Percentiles rank a stretch among this genome's conserved stretches.
These are phyloP conservation scores for Aegilops sharonensis DNA, from an alignment of 176 grass and related monocot species.

Conservation along the genomic window DNA sequence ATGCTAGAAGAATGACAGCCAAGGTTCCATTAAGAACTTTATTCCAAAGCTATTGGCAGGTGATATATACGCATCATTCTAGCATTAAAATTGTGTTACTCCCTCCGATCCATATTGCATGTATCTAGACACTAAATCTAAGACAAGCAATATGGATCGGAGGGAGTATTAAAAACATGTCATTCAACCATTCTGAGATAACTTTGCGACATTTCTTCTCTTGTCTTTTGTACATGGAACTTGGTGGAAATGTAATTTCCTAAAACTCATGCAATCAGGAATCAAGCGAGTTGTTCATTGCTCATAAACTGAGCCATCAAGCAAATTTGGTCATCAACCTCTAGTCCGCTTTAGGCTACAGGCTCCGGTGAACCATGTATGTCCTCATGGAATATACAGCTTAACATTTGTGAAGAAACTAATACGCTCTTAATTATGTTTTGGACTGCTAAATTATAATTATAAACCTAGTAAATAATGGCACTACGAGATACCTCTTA, in stretches of 20 bases:
- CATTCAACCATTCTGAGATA: not conserved
- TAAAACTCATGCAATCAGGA: conserved; percentile 6
- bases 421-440: not conserved
- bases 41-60: not conserved
- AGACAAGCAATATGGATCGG: too few relatives aligned
- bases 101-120: too few relatives aligned
- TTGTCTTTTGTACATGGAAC: not conserved
- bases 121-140: too few relatives aligned
- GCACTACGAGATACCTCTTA: not conserved
- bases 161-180: not conserved
- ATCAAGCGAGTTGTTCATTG: not conserved
- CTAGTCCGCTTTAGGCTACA: not conserved
- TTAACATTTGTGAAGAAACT: conserved; percentile 22
- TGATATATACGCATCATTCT: not conserved
- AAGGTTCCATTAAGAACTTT: conserved; percentile 22
- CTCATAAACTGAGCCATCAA: not conserved
- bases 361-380: not conserved
- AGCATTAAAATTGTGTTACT: not conserved
- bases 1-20: not conserved
- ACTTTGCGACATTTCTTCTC: not conserved
- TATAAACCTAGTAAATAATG: conserved; percentile 12
- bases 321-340: not conserved
- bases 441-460: conserved; percentile 14
- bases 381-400: not conserved
- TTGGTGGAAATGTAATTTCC: not conserved